These are phyloP conservation scores for Sequoia sempervirens DNA, from an alignment of 75 land plant genomes.

Conservation along the genomic window DNA sequence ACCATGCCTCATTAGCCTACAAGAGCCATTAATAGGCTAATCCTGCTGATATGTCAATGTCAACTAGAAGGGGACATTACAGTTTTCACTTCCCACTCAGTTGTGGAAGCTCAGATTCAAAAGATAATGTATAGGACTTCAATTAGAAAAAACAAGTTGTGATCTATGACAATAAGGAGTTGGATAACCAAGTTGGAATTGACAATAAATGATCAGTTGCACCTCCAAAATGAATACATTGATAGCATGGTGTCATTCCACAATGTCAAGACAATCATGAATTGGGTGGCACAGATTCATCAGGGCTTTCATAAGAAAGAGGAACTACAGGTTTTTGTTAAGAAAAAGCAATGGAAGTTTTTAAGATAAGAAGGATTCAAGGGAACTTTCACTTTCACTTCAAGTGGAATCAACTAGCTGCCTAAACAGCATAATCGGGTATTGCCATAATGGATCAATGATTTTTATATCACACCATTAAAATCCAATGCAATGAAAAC, in stretches of 20 bases:
- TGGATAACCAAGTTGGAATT: background rate
- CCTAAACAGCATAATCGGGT: background rate
- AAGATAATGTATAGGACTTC: background rate
- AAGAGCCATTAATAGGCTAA: no score
- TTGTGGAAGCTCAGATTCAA: background rate
- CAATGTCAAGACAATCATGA: background rate
- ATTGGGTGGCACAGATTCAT: background rate
- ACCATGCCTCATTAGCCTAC: no score
- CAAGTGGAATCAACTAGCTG: background rate
- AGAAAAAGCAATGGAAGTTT: background rate
- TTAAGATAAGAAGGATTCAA: background rate
- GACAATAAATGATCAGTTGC: background rate
- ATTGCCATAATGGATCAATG: background rate
- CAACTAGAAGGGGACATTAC: no score
- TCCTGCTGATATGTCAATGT: no score
- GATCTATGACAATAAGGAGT: background rate
- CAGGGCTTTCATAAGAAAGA: background rate
- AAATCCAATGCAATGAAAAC: background rate
- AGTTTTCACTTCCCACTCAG: constrained; percentile 7
- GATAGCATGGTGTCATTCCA: background rate
- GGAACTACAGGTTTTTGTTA: background rate
- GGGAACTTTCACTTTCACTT: no score
- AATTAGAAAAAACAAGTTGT: background rate
- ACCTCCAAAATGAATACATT: background rate
- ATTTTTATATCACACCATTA: background rate